These are phyloP conservation scores for Basidiobolus meristosporus DNA, from an alignment of 371 early-diverging fungal genomes.

Conservation along the genomic window DNA sequence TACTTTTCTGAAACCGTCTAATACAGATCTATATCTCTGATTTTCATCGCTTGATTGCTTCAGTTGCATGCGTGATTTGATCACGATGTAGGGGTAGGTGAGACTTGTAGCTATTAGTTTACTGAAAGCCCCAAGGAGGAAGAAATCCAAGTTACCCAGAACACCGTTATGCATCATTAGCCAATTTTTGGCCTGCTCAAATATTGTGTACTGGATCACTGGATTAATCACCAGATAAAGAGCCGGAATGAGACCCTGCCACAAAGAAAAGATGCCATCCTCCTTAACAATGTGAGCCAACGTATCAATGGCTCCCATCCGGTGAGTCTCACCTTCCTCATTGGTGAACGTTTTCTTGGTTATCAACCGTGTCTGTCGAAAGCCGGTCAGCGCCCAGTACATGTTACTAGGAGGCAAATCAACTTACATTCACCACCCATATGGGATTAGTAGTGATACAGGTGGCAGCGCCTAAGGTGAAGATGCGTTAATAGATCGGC, in stretches of 20 bases:
- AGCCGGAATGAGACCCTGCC: constrained; percentile 78
- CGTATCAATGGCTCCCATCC: constrained; percentile 21
- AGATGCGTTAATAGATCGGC: too few species aligned
- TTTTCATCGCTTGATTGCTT: constrained; percentile 43
- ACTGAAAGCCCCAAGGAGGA: constrained; percentile 81
- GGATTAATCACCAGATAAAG: constrained; percentile 94
- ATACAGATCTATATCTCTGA: constrained; percentile 54
- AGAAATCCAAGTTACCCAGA: constrained; percentile 73
- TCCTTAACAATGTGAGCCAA: constrained; percentile 54
- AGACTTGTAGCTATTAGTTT: constrained; percentile 86
- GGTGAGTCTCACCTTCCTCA: constrained; percentile 9
- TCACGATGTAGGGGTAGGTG: constrained; percentile 94
- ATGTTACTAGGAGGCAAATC: background rate
- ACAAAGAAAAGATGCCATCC: constrained; percentile 72
- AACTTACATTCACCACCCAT: constrained; percentile 84
- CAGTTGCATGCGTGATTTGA: constrained; percentile 93
- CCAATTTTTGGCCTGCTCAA: constrained; percentile 75
- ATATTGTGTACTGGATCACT: constrained; percentile 92
- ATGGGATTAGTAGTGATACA: constrained; percentile 88
- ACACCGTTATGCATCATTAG: constrained; percentile 20
- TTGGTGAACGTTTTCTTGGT: constrained; percentile 17
- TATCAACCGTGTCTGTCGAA: constrained; percentile 35
- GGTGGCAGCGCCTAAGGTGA: constrained; percentile 45
- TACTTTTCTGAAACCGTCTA: constrained; percentile 71
- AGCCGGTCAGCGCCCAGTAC: background rate